These are phyloP conservation scores for Coemansia sp. DNA, from an alignment of 192 early-diverging fungal genomes.

Conservation along the genomic window DNA sequence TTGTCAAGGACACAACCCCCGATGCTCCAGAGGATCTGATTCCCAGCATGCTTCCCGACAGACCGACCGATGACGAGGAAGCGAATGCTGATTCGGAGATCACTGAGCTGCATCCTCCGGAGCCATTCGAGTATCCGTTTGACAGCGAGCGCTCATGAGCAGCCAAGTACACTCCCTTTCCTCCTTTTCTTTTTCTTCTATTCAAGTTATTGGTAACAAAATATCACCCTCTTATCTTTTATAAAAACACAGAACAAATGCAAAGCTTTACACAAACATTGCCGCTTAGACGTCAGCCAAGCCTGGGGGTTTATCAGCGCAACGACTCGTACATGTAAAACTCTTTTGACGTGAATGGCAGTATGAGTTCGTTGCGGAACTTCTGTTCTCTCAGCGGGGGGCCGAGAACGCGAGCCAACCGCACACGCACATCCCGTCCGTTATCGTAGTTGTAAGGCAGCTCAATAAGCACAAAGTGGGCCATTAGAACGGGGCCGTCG, in stretches of 20 bases:
- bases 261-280: not conserved
- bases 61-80: slow-evolving; percentile 19
- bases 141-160: slow-evolving; percentile 42
- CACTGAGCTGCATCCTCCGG: slow-evolving; percentile 62
- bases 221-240: slow-evolving; percentile 7
- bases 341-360: slow-evolving; percentile 36
- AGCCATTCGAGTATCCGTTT: slow-evolving; percentile 85
- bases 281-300: no score
- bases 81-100: slow-evolving; percentile 18
- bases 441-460: slow-evolving; percentile 48
- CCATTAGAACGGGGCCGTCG: slow-evolving; percentile 20
- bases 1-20: slow-evolving; percentile 77
- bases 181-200: slow-evolving; percentile 2
- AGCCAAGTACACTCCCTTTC: not conserved
- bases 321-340: slow-evolving; percentile 48
- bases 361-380: slow-evolving; percentile 31
- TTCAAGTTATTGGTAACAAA: no score
- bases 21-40: slow-evolving; percentile 85
- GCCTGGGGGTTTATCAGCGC: slow-evolving; percentile 5
- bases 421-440: slow-evolving; percentile 43
- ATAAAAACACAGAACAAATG: not conserved
- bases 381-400: slow-evolving; percentile 27
- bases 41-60: slow-evolving; percentile 51
- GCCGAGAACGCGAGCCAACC: slow-evolving; percentile 28
- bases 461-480: slow-evolving; percentile 40